phyloP scores from a whole-genome alignment of 23 red algal genomes.

The Agarophyton chilense region DNA sequence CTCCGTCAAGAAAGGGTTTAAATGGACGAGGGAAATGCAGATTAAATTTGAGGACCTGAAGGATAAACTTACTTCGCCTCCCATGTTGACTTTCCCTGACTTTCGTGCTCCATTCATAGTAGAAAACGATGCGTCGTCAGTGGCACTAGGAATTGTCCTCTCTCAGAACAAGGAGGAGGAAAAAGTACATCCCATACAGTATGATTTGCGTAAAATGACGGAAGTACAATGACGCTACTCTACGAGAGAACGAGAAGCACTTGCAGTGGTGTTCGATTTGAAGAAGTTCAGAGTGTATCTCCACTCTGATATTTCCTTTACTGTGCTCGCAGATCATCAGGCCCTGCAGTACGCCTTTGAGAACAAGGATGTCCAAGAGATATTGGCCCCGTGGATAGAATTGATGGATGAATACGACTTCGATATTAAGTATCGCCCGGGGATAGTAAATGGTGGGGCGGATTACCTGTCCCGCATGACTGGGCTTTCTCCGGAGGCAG shows the following conservation, averaged over 20 bases:
- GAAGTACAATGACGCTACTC: neutral
- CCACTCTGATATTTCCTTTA: neutral
- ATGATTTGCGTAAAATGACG: neutral
- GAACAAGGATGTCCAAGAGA: neutral
- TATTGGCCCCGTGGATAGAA: neutral
- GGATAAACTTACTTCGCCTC: slow-evolving; percentile 8
- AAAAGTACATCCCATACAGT: neutral
- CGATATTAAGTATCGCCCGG: no score
- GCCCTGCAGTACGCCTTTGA: neutral
- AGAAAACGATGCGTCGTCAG: neutral
- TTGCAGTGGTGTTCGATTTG: slow-evolving; percentile 22
- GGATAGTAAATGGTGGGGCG: neutral
- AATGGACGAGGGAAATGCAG: no score
- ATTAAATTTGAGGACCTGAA: slow-evolving; percentile 48
- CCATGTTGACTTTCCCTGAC: slow-evolving; percentile 6
- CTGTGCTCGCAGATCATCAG: no score
- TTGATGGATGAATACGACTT: slow-evolving; percentile 18
- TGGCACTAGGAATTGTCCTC: neutral
- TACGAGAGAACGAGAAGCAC: neutral
- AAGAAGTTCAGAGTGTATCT: slow-evolving; percentile 43
- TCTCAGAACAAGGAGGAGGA: slow-evolving; percentile 19
- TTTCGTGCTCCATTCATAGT: neutral
- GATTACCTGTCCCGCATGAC: neutral
- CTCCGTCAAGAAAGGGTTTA: no score
- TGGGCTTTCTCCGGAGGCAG: neutral